Base-by-base conservation (phyloP, 2,329 filamentous ascomycete species). In the Fusarium penzigii region DNA sequence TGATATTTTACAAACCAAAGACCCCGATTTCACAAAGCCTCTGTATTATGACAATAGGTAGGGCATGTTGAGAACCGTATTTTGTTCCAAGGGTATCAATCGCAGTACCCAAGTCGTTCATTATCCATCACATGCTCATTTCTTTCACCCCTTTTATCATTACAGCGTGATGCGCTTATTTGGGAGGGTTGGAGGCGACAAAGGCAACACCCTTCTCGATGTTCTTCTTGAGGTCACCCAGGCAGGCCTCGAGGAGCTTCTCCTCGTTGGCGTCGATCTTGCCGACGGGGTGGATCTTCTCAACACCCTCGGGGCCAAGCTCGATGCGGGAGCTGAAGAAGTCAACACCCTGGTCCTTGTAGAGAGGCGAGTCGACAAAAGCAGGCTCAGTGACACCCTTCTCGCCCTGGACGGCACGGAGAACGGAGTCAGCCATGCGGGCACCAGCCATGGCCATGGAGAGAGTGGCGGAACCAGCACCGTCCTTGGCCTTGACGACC, bases 401-500 rank as follows among this genome's bases (percentile, higher is more conserved):
- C 85, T 96, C 87, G 73, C 94, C 94, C 77, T 95, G 86, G 54
- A 89, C 80, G 68, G 94, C 94, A 77, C 91, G 92, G 78, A 99
- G 89, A 68, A 99, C 81, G 65, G 89, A 91, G 82, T 97, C 92
- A 67, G 94, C 91, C 77, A 87, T 81, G 75, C 84, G 83, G 71
- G 84, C 83, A 75, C 93, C 93, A 64, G 93, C 93, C 85, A 96
- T 93, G 70, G 93, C 93, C 93, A 99, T 99, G 80, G 92, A 97
- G 67, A 97, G 89, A 61, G 93, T 97, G 73, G 93, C 93, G 65
- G 92, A 97, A 68, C 93, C 93, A 70, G 92, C 92, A 77, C 93
- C 94, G 73, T 93, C 92, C 89, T 97, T 97, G 78, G 93, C 94
- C 86, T 97, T 85, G 80, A 97, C 93, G 65, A 97, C 93, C 87